phyloP scores from a whole-genome alignment of 2,329 filamentous ascomycete genomes.

The Amylocarpus encephaloides region DNA sequence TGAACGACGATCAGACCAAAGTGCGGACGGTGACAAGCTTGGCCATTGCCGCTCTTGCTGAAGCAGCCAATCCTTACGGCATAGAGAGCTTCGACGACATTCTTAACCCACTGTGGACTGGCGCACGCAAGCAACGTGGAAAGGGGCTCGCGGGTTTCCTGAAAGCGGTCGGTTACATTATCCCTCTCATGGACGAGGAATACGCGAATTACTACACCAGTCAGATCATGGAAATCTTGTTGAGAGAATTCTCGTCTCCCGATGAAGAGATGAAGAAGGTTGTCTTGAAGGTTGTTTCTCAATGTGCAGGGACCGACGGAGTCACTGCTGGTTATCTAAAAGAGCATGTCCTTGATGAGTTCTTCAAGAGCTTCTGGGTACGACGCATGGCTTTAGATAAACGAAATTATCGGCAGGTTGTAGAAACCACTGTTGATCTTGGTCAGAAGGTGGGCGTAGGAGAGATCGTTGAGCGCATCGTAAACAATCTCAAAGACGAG shows the following conservation, averaged over 20 bases:
- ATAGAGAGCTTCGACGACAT: constrained; percentile 99
- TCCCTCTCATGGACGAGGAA: constrained; percentile 98
- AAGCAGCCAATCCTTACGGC: constrained; percentile 96
- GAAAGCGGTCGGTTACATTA: constrained; percentile 96
- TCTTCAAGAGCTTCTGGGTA: constrained; percentile 99
- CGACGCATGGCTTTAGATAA: constrained; percentile 94
- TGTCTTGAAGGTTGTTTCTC: constrained; percentile 92
- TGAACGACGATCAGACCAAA: constrained; percentile 97
- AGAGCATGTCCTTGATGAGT: constrained; percentile 89
- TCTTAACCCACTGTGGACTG: constrained; percentile 93
- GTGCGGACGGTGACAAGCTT: constrained; percentile 93
- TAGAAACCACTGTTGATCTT: constrained; percentile 95
- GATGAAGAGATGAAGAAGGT: constrained; percentile 99
- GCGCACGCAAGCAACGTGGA: constrained; percentile 76
- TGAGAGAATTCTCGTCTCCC: constrained; percentile 91
- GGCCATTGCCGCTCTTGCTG: constrained; percentile 88
- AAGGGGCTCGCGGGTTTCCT: constrained; percentile 94
- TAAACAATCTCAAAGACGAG: constrained; percentile 95
- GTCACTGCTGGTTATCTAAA: constrained; percentile 93
- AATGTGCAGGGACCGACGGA: constrained; percentile 89
- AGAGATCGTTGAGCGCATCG: constrained; percentile 89
- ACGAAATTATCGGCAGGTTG: constrained; percentile 94
- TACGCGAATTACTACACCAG: constrained; percentile 98
- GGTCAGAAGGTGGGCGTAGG: constrained; percentile 96
- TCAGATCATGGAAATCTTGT: constrained; percentile 97